phyloP scores from a whole-genome alignment of 2,329 filamentous ascomycete species.

The Dryadomyces sulphureus region DNA sequence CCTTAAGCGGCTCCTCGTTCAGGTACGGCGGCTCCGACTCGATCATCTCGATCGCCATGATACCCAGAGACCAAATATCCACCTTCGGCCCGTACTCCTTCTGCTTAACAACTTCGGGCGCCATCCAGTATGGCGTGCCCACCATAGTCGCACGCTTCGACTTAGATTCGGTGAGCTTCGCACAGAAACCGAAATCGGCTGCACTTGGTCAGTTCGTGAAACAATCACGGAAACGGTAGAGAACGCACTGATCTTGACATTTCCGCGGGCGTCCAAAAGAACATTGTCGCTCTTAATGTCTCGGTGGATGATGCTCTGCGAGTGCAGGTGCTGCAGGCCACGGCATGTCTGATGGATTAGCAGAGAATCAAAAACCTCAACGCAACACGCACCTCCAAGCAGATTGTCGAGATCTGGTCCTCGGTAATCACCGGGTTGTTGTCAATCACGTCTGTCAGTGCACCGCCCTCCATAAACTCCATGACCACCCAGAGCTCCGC shows the following conservation, averaged over 20 bases:
- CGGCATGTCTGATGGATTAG: slow-evolving; percentile 63
- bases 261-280: slow-evolving; percentile 79
- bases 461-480: slow-evolving; percentile 99
- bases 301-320: slow-evolving; percentile 93
- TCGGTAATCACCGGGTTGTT: slow-evolving; percentile 91
- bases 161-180: slow-evolving; percentile 93
- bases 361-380: not conserved
- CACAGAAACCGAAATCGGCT: slow-evolving; percentile 99
- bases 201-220: slow-evolving; percentile 3
- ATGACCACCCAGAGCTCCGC: slow-evolving; percentile 98
- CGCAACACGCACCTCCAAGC: slow-evolving; percentile 69
- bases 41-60: slow-evolving; percentile 99
- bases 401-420: slow-evolving; percentile 96
- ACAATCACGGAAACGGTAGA: not conserved
- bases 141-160: slow-evolving; percentile 98
- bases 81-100: slow-evolving; percentile 98
- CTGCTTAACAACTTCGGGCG: slow-evolving; percentile 96
- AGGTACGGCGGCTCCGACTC: slow-evolving; percentile 96
- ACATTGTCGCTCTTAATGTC: slow-evolving; percentile 99
- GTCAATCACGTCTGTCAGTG: slow-evolving; percentile 95
- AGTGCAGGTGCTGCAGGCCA: slow-evolving; percentile 85
- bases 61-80: slow-evolving; percentile 96
- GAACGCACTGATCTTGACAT: slow-evolving; percentile 88
- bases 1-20: slow-evolving; percentile 95
- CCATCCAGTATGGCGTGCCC: slow-evolving; percentile 99